Evolutionary conservation across 192 early-diverging fungal species (phyloP), one percentile per base, ranked within the genome.

Genomic region (Coemansia interrupta): DNA sequence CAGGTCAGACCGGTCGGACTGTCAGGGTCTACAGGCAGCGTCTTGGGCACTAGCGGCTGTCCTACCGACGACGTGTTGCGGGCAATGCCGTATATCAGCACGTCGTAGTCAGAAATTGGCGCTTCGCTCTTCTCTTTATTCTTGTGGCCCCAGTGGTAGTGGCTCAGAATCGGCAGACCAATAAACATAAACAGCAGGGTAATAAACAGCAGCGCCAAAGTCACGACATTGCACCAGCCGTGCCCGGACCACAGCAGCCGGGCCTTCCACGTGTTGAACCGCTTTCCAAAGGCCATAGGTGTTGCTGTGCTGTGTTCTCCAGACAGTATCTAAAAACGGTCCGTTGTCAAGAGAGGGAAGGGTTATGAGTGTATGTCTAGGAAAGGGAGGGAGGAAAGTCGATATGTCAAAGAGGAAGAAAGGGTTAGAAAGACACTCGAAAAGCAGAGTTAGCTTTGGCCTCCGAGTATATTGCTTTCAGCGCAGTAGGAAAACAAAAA

Each of bases 151-250:
- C 75, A 78, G 64, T 69, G 55, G 61, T 70, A 73, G 57, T 72
- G 73, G 60, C 73, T 70, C 28, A 76, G 63, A 22, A 81, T 63
- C 2, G 79, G 79, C 19, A 76, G 57, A 6, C 73, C 70, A 28
- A 81, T 69, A 54, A 81, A 81, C 41, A 81, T 56, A 49, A 72
- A 76, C 58, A 81, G 66, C 63, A 81, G 63, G 26, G 60, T 62
- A 17, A 76, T 46, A 9, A 75, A 32, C 38, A 81, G 75, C 22
- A 81, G 53, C 29, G 46, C 56, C 40, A 81, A 58, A 23, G 73
- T 71, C 19, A 76, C 59, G 4, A 81, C 66, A 43, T 81, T 81
- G 54, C 79, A 81, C 79, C 79, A 81, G 40, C 79, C 79, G 55
- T 75, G 66, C 47, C 72, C 63, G 6, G 72, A 72, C 79, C 79